A percentile compares a stretch with the other conserved stretches of the same genome.
Evolutionary conservation across 2,329 filamentous ascomycete species (phyloP).

Genomic region (Claviceps sorghi): DNA sequence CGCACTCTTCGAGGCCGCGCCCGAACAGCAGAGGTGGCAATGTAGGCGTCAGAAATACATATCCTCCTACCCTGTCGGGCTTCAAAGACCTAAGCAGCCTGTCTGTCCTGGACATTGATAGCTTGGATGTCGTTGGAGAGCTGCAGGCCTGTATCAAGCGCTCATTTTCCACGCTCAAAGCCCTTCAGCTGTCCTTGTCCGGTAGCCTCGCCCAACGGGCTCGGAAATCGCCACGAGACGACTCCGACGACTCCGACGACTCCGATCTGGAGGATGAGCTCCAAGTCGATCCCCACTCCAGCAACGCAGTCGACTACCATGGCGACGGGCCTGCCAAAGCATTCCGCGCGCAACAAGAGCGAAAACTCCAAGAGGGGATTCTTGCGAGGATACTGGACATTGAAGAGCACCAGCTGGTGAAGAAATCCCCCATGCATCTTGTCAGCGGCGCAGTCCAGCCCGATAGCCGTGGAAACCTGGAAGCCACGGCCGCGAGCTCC

Average conservation of each 20-base stretch:
- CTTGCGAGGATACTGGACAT: slow-evolving; percentile 39
- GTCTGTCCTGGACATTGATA: slow-evolving; percentile 45
- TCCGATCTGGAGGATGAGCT: slow-evolving; percentile 43
- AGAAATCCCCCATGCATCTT: slow-evolving; percentile 18
- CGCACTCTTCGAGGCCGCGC: slow-evolving; percentile 21
- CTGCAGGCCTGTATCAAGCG: slow-evolving; percentile 40
- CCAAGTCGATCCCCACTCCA: slow-evolving; percentile 25
- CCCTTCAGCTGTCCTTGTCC: slow-evolving; percentile 45
- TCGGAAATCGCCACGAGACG: slow-evolving; percentile 18
- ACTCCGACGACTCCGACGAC: slow-evolving; percentile 28
- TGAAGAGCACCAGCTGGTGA: slow-evolving; percentile 23
- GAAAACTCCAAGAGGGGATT: slow-evolving; percentile 38
- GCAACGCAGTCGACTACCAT: slow-evolving; percentile 18
- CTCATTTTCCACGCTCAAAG: slow-evolving; percentile 38
- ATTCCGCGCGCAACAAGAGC: slow-evolving; percentile 36
- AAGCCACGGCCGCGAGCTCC: slow-evolving; percentile 1
- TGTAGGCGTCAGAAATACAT: slow-evolving; percentile 16
- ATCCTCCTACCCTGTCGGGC: slow-evolving; percentile 39
- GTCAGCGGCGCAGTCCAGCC: slow-evolving; percentile 10
- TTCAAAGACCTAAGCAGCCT: slow-evolving; percentile 41
- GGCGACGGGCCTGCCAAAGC: slow-evolving; percentile 28
- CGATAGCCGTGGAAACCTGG: slow-evolving; percentile 6
- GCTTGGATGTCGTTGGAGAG: slow-evolving; percentile 39
- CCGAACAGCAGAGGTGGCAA: slow-evolving; percentile 21
- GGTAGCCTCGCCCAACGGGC: slow-evolving; percentile 30